Evolutionary conservation across 2,329 filamentous ascomycete genomes (phyloP).

Genomic region (Alternaria ethzedia): DNA sequence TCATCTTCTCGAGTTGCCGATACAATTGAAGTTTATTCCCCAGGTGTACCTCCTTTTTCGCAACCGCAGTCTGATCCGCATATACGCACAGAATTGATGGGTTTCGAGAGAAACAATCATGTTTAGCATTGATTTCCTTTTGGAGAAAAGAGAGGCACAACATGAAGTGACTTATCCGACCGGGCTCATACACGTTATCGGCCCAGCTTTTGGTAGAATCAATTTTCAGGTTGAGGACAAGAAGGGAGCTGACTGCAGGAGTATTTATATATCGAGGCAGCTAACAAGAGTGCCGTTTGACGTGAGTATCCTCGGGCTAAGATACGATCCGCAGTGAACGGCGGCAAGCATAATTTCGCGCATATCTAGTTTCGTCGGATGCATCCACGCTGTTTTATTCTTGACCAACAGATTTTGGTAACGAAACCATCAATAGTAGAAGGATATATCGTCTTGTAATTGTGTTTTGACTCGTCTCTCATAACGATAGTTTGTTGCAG

Average conservation of each 20-base stretch:
- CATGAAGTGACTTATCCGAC: too few species aligned
- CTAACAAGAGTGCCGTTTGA: accelerated
- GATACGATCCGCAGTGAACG: not conserved
- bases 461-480: accelerated
- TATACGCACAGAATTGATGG: too few species aligned
- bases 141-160: too few species aligned
- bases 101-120: not conserved
- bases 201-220: too few species aligned
- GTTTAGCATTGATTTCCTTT: too few species aligned
- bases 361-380: not conserved
- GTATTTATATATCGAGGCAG: not conserved
- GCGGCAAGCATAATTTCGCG: not conserved
- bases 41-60: not conserved
- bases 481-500: accelerated
- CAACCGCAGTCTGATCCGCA: too few species aligned
- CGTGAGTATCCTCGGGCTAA: not conserved
- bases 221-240: too few species aligned
- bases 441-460: not conserved
- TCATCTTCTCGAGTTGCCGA: not conserved
- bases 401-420: accelerated
- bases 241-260: too few species aligned
- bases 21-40: too few species aligned
- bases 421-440: accelerated
- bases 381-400: not conserved
- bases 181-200: too few species aligned